A percentile compares a stretch with the other conserved stretches of the same genome.
phyloP scores from a whole-genome alignment of 805 yeast species.

The Ogataea saltuana region DNA sequence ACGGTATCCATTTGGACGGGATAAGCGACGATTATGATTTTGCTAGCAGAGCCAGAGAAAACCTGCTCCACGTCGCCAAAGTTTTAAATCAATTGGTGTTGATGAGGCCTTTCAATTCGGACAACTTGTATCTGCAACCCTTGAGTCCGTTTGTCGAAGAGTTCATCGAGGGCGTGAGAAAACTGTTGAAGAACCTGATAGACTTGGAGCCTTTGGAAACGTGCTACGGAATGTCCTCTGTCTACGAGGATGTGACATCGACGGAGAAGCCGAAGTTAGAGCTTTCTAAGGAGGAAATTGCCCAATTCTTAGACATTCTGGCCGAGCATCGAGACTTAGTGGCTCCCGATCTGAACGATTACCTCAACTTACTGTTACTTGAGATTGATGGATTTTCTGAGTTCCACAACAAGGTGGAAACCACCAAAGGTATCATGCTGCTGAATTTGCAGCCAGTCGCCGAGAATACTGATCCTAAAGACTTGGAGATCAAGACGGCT shows the following conservation, averaged over 20 bases:
- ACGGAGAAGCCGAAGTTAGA: constrained; percentile 47
- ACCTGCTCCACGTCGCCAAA: constrained; percentile 56
- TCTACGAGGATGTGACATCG: constrained; percentile 63
- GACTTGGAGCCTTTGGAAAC: constrained; percentile 57
- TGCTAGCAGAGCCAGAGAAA: constrained; percentile 39
- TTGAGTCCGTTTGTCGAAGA: constrained; percentile 68
- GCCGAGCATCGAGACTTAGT: constrained; percentile 43
- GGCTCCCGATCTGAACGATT: constrained; percentile 50
- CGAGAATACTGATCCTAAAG: constrained; percentile 40
- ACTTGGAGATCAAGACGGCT: constrained; percentile 43
- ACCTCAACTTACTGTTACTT: constrained; percentile 32
- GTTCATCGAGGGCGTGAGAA: constrained; percentile 47
- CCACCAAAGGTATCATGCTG: constrained; percentile 19
- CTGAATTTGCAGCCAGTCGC: constrained; percentile 27
- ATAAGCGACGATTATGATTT: constrained; percentile 29
- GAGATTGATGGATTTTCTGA: constrained; percentile 25
- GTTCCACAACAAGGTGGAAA: constrained; percentile 22
- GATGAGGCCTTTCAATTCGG: constrained; percentile 63
- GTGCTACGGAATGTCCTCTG: constrained; percentile 57
- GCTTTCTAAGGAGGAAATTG: constrained; percentile 47
- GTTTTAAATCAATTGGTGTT: constrained; percentile 65
- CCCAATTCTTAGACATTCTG: constrained; percentile 44
- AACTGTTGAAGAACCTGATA: constrained; percentile 48
- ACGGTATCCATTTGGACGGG: constrained; percentile 44
- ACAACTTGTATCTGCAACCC: constrained; percentile 73